Conservation (phyloP, 495 filamentous ascomycete species). For the Margaritispora aquatica region DNA sequence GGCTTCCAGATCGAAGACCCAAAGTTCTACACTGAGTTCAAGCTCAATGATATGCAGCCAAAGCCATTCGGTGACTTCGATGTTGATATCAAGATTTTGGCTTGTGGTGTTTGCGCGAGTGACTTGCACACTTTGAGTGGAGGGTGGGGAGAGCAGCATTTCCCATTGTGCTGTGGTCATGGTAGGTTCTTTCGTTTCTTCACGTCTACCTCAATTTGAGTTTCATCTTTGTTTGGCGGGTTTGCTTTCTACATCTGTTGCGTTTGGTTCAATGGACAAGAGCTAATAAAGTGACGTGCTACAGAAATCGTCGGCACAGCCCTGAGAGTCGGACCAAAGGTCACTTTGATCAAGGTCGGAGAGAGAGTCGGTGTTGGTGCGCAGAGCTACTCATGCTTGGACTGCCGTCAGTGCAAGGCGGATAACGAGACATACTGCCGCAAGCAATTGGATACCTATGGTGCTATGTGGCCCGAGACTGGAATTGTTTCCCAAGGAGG, state of each 20-base stretch:
- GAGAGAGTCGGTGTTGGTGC: conserved; percentile 53
- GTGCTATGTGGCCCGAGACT: conserved; percentile 46
- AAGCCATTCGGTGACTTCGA: conserved; percentile 55
- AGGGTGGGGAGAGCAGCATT: conserved; percentile 48
- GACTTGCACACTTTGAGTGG: conserved; percentile 51
- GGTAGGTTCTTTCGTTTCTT: conserved; percentile 24
- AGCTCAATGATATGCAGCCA: conserved; percentile 49
- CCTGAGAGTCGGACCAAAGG: conserved; percentile 48
- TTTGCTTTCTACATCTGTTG: too few relatives aligned
- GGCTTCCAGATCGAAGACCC: conserved; percentile 50
- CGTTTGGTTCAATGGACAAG: too few relatives aligned
- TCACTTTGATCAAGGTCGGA: conserved; percentile 47
- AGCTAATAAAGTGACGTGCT: neutral
- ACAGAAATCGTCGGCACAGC: conserved; percentile 28
- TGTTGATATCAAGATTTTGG: conserved; percentile 48
- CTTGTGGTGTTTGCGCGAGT: conserved; percentile 52
- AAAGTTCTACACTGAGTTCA: conserved; percentile 44
- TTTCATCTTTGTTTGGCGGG: neutral
- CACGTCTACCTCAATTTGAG: neutral
- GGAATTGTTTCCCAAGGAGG: conserved; percentile 48
- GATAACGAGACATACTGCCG: conserved; percentile 54
- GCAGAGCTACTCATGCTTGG: conserved; percentile 46
- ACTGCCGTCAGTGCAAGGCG: conserved; percentile 51
- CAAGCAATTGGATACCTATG: conserved; percentile 50
- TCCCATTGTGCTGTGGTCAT: conserved; percentile 48